These are phyloP conservation scores for Candida jianshihensis DNA, from an alignment of 805 yeast genomes.

Conservation along the genomic window DNA sequence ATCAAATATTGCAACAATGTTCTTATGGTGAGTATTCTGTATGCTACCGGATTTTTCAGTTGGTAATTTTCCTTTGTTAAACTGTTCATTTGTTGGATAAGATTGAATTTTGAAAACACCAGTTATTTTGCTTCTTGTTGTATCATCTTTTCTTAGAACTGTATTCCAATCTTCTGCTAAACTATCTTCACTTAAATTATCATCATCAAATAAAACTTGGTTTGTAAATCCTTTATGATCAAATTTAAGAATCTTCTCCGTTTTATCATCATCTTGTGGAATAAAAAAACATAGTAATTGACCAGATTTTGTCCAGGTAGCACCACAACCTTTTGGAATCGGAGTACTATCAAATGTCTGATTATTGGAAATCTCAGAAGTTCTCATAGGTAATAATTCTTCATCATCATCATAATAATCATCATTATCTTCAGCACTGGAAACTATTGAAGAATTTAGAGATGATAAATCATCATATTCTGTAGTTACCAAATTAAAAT, in stretches of 20 bases:
- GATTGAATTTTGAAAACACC: slow-evolving; percentile 27
- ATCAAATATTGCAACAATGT: slow-evolving; percentile 58
- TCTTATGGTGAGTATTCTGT: slow-evolving; percentile 27
- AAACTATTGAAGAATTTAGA: slow-evolving; percentile 12
- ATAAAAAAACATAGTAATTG: slow-evolving; percentile 77
- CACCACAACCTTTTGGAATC: slow-evolving; percentile 90
- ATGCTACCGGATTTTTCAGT: slow-evolving; percentile 19
- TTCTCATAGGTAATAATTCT: slow-evolving; percentile 16
- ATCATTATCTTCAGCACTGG: slow-evolving; percentile 21
- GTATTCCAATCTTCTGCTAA: slow-evolving; percentile 66
- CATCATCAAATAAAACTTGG: slow-evolving; percentile 15
- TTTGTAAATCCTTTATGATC: slow-evolving; percentile 49
- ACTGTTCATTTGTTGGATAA: slow-evolving; percentile 3
- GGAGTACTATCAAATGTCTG: slow-evolving; percentile 72
- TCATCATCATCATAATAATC: slow-evolving; percentile 29
- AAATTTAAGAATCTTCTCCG: slow-evolving; percentile 37
- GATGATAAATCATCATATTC: slow-evolving; percentile 27
- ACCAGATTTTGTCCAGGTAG: slow-evolving; percentile 77
- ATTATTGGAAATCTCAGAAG: slow-evolving; percentile 10
- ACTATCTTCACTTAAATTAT: slow-evolving; percentile 44
- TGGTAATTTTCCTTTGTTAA: slow-evolving; percentile 4
- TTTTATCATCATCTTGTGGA: slow-evolving; percentile 40
- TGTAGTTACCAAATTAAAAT: slow-evolving; percentile 26
- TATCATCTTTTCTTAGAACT: slow-evolving; percentile 49
- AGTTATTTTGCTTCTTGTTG: slow-evolving; percentile 43